These are phyloP conservation scores for Zygosaccharomyces bisporus DNA, from an alignment of 805 yeast genomes.

Conservation along the genomic window DNA sequence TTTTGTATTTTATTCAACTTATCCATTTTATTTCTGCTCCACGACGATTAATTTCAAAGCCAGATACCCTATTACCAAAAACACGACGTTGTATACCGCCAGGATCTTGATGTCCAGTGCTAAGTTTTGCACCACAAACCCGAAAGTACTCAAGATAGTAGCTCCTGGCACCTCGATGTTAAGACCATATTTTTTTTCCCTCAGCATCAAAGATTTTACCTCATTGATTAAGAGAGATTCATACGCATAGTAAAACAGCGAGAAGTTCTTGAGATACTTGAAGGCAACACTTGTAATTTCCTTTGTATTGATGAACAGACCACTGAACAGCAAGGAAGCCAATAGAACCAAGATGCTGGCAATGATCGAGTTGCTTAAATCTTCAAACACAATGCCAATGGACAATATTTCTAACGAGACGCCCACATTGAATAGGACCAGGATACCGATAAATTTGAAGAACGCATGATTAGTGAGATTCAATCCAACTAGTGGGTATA, in stretches of 20 bases:
- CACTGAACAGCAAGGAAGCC: slow-evolving; percentile 88
- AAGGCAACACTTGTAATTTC: slow-evolving; percentile 51
- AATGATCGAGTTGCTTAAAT: slow-evolving; percentile 89
- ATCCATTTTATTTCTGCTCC: slow-evolving; percentile 56
- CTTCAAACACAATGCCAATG: slow-evolving; percentile 82
- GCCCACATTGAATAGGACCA: slow-evolving; percentile 81
- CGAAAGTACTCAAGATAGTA: slow-evolving; percentile 90
- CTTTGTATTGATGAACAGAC: slow-evolving; percentile 84
- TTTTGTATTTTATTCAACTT: not conserved
- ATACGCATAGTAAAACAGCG: slow-evolving; percentile 93
- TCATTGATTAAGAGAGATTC: slow-evolving; percentile 92
- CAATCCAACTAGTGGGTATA: slow-evolving; percentile 88
- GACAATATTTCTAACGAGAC: slow-evolving; percentile 80
- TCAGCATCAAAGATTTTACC: slow-evolving; percentile 76
- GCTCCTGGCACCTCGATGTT: slow-evolving; percentile 98
- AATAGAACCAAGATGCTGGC: slow-evolving; percentile 78
- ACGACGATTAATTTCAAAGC: slow-evolving; percentile 69
- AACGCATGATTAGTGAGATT: slow-evolving; percentile 74
- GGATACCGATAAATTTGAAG: slow-evolving; percentile 59
- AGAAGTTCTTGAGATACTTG: slow-evolving; percentile 73
- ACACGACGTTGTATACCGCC: slow-evolving; percentile 51
- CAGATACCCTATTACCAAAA: slow-evolving; percentile 66
- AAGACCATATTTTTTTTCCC: slow-evolving; percentile 86
- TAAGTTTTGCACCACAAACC: slow-evolving; percentile 79
- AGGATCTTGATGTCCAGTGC: slow-evolving; percentile 62